Evolutionary conservation across 306 rosid genomes (phyloP), one percentile per base, ranked within the genome.

Genomic region (Ormosia semicastrata): DNA sequence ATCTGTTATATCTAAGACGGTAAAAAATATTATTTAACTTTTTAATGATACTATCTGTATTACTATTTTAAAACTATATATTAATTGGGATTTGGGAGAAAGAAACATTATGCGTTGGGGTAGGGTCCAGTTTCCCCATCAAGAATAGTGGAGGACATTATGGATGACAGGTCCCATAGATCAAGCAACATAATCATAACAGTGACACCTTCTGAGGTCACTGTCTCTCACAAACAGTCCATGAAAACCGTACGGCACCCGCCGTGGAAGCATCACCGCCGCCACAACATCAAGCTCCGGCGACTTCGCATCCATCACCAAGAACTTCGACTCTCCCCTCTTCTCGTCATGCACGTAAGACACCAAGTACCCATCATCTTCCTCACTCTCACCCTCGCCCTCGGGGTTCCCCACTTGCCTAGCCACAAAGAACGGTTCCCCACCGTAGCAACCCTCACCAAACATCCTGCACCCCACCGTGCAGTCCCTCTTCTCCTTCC

Each of bases 221-320:
- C 87, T 79, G 24, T 93, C 98, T 53, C 66, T 87, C 75, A 91
- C 91, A 17, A 95, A 95, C n/a, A 92, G 30, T 4, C 99, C 98
- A 40, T 95, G 99, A 59, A 93, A 95, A 2, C 99, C 99, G 9
- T 89, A 95, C 6, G 99, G 97, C 65, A 95, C 97, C 11, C 98
- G 87, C 39, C 85, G 79, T 2, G 98, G 99, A 46, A 95, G 85
- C 90, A 82, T 92, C 72, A 93, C 98, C 15, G 78, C 73, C 17
- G 97, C 97, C 72, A 92, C 93, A 11, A 91, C 53, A 1, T 92
- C 92, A 3, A 95, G 89, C 78, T 84, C 88, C 83, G 92, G 87
- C 70, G 98, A 92, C 88, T 77, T 87, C 0, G 94, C 94, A 52
- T 95, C 99, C 98, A 95, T 93, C 67, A 92, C 97, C 47, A 93